Percentiles rank a stretch among this genome's conserved stretches.
Conservation (phyloP, 2,329 filamentous ascomycete genomes). For the Diaporthe ampelina region DNA sequence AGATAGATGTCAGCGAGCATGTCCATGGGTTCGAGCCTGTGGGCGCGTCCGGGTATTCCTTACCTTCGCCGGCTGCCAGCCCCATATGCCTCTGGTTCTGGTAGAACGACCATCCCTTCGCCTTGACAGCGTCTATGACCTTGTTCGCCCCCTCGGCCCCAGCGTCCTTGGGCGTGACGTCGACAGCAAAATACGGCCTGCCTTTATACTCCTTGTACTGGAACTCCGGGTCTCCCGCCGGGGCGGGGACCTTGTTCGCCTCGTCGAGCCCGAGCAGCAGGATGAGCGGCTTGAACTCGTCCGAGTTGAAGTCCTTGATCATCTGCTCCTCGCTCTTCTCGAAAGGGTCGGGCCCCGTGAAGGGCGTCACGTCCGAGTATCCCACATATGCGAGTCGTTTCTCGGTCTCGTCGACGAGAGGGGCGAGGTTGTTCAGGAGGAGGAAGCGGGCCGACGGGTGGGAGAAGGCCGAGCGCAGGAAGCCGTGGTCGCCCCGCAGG, state of each 20-base stretch:
- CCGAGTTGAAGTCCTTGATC: constrained; percentile 81
- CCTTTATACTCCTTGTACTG: constrained; percentile 81
- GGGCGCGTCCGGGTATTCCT: constrained; percentile 10
- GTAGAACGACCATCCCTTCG: constrained; percentile 74
- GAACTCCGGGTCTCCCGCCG: constrained; percentile 57
- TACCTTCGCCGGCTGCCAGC: constrained; percentile 63
- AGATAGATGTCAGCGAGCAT: constrained; percentile 36
- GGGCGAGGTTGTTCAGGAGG: constrained; percentile 82
- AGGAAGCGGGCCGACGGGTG: constrained; percentile 80
- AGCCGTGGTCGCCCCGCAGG: constrained; percentile 78
- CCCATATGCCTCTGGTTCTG: constrained; percentile 65
- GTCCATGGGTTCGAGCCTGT: background rate
- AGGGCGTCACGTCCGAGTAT: constrained; percentile 75
- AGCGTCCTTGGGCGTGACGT: constrained; percentile 81
- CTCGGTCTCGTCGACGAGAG: constrained; percentile 70
- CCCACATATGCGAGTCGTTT: constrained; percentile 76
- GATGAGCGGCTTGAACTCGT: constrained; percentile 75
- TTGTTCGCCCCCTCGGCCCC: constrained; percentile 69
- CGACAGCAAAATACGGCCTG: constrained; percentile 88
- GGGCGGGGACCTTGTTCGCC: constrained; percentile 50
- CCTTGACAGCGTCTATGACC: constrained; percentile 70
- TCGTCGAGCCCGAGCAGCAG: constrained; percentile 91
- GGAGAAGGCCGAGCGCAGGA: constrained; percentile 76
- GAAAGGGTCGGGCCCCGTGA: constrained; percentile 82
- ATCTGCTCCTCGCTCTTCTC: constrained; percentile 78